A percentile compares a stretch with the other conserved stretches of the same genome.
These are phyloP conservation scores for Secale cereale DNA, from an alignment of 176 grass and related monocot species.

Conservation along the genomic window DNA sequence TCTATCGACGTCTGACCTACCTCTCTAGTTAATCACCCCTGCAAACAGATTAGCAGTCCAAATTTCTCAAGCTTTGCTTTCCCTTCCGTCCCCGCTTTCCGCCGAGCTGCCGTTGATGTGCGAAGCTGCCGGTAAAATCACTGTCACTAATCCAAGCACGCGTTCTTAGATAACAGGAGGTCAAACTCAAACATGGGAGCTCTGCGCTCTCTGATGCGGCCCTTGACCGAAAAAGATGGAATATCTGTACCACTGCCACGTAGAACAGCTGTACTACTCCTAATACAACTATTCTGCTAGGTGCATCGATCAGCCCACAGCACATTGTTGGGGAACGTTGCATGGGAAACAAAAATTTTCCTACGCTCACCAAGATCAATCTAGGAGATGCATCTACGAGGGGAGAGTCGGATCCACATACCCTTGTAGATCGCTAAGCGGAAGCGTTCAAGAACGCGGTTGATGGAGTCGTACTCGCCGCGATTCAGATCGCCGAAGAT, in stretches of 20 bases:
- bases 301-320: neutral
- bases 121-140: neutral
- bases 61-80: neutral
- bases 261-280: neutral
- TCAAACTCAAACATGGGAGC: constrained; percentile 12
- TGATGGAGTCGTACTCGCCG: too few relatives aligned
- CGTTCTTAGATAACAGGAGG: neutral
- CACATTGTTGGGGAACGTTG: too few relatives aligned
- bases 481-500: too few relatives aligned
- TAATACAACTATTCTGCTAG: neutral
- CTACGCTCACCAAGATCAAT: too few relatives aligned
- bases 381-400: too few relatives aligned
- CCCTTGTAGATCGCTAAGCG: too few relatives aligned
- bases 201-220: neutral
- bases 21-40: too few relatives aligned
- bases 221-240: neutral
- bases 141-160: neutral
- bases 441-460: too few relatives aligned
- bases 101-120: neutral
- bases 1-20: too few relatives aligned
- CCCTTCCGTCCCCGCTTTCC: neutral
- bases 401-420: too few relatives aligned
- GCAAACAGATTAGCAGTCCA: neutral
- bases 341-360: too few relatives aligned
- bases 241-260: constrained; percentile 16